These are phyloP conservation scores for Aspergillus sp. DNA, from an alignment of 2,329 filamentous ascomycete species.

Conservation along the genomic window DNA sequence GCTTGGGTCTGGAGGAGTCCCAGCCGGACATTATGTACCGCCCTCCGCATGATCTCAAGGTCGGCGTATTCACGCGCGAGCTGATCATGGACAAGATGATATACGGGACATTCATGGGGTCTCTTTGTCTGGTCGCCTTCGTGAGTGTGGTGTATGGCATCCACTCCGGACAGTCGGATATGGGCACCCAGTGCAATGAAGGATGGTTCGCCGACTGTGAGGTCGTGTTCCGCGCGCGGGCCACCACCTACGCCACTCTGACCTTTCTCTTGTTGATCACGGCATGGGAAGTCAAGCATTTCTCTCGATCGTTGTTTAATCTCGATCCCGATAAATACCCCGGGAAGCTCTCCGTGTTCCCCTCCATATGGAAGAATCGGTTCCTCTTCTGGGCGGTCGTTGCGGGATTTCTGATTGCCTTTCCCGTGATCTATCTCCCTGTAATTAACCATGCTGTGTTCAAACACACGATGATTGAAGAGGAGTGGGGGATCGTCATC, in stretches of 20 bases:
- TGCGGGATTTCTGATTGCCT: constrained; percentile 54
- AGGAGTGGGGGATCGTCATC: constrained; percentile 70
- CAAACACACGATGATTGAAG: constrained; percentile 62
- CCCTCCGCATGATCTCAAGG: constrained; percentile 64
- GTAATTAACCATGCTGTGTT: constrained; percentile 64
- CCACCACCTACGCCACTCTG: constrained; percentile 70
- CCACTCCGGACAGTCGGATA: constrained; percentile 44
- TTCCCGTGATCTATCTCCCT: constrained; percentile 66
- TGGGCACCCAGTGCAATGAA: constrained; percentile 57
- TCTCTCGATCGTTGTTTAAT: constrained; percentile 71
- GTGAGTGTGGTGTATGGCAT: constrained; percentile 39
- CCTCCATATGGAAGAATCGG: constrained; percentile 67
- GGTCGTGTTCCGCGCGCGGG: constrained; percentile 65
- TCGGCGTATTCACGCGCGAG: constrained; percentile 42
- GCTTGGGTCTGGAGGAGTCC: constrained; percentile 75
- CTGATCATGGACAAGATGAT: constrained; percentile 43
- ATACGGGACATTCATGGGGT: constrained; percentile 47
- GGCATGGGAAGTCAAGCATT: constrained; percentile 75
- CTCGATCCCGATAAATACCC: constrained; percentile 55
- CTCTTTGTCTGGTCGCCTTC: constrained; percentile 42
- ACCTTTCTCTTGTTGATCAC: constrained; percentile 74
- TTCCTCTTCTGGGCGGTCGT: constrained; percentile 67
- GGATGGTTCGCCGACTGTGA: constrained; percentile 49
- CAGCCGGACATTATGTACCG: constrained; percentile 75
- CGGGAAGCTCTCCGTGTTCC: constrained; percentile 62